Conservation (phyloP, 768 basidiomycete species). For the Leccinum longicurvipes region DNA sequence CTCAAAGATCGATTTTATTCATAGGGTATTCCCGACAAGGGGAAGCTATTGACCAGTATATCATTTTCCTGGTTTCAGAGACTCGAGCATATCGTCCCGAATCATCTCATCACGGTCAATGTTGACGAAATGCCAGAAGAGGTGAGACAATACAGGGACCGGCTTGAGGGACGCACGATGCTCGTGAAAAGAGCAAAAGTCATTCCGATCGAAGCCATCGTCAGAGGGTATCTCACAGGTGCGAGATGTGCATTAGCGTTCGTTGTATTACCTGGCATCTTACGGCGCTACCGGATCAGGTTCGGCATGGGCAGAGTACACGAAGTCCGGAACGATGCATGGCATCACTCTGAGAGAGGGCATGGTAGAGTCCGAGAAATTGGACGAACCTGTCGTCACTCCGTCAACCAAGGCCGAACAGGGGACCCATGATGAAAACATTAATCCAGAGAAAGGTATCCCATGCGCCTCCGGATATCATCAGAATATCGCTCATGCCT, state of each 20-base stretch:
- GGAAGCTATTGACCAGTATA: slow-evolving; percentile 81
- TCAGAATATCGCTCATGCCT: not conserved
- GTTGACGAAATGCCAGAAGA: slow-evolving; percentile 81
- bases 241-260: slow-evolving; percentile 13
- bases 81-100: slow-evolving; percentile 74
- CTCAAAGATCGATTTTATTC: not conserved
- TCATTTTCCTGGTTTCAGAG: slow-evolving; percentile 96
- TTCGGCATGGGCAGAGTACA: slow-evolving; percentile 95
- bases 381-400: slow-evolving; percentile 85
- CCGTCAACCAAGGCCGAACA: slow-evolving; percentile 96
- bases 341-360: slow-evolving; percentile 74
- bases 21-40: slow-evolving; percentile 94
- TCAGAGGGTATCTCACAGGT: slow-evolving; percentile 97
- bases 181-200: slow-evolving; percentile 88
- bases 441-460: slow-evolving; percentile 74
- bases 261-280: slow-evolving; percentile 3
- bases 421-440: slow-evolving; percentile 95
- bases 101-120: slow-evolving; percentile 81
- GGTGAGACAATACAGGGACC: slow-evolving; percentile 67
- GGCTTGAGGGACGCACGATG: slow-evolving; percentile 85
- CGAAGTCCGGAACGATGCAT: slow-evolving; percentile 83
- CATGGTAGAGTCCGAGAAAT: slow-evolving; percentile 78
- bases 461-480: slow-evolving; percentile 4
- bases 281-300: slow-evolving; percentile 46
- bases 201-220: slow-evolving; percentile 91